A percentile compares a stretch with the other conserved stretches of the same genome.
phyloP scores from a whole-genome alignment of 352 stramenopile genomes.

The Phytopythium mirpurense region DNA sequence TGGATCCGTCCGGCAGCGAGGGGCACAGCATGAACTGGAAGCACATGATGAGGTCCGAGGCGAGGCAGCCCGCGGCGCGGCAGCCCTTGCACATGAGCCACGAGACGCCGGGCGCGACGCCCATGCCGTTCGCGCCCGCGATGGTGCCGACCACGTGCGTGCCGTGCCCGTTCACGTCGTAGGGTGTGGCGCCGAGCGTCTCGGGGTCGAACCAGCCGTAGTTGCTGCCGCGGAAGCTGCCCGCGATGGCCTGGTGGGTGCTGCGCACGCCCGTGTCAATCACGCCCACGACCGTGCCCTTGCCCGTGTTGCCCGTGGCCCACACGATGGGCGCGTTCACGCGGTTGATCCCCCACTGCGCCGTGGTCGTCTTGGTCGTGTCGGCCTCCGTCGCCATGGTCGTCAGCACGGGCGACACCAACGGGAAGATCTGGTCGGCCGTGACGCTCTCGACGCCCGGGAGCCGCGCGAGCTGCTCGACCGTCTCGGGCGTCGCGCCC shows the following conservation, averaged over 20 bases:
- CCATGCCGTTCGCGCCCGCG: constrained; percentile 37
- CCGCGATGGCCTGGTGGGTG: constrained; percentile 37
- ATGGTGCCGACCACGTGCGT: constrained; percentile 49
- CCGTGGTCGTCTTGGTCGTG: constrained; percentile 20
- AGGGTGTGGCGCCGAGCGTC: constrained; percentile 21
- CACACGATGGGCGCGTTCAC: constrained; percentile 47
- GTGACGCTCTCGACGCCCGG: constrained; percentile 32
- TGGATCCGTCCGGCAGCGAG: constrained; percentile 29
- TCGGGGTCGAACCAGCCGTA: constrained; percentile 64
- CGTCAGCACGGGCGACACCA: constrained; percentile 21
- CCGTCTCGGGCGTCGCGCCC: constrained; percentile 30
- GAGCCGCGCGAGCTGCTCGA: constrained; percentile 39
- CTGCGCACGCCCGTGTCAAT: constrained; percentile 57
- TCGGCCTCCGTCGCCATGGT: constrained; percentile 13
- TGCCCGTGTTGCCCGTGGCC: constrained; percentile 40
- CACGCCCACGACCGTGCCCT: constrained; percentile 45
- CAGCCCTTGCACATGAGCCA: constrained; percentile 63
- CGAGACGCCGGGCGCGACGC: constrained; percentile 39
- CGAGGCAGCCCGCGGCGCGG: constrained; percentile 28
- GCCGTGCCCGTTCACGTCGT: constrained; percentile 48
- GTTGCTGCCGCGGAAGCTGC: constrained; percentile 33
- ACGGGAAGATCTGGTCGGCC: constrained; percentile 36
- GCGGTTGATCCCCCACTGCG: constrained; percentile 44
- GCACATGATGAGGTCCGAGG: constrained; percentile 41
- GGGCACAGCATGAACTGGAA: constrained; percentile 72